These are phyloP conservation scores for Citropsis articulata DNA, from an alignment of 345 rosid genomes.

Conservation along the genomic window DNA sequence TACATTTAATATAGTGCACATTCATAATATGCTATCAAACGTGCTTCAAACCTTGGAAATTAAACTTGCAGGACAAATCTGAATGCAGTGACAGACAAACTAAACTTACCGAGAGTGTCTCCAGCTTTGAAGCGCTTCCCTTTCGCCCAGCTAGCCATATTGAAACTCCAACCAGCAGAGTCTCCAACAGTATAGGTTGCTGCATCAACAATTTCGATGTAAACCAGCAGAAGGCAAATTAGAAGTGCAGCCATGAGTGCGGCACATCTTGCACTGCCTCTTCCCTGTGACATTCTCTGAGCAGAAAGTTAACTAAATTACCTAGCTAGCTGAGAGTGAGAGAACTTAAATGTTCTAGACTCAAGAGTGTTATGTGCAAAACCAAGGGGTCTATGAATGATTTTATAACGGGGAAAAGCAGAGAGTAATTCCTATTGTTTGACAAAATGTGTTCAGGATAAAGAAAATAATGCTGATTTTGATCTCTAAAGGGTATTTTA, in stretches of 20 bases:
- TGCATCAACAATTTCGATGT: constrained; percentile 20
- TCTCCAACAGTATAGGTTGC: constrained; percentile 44
- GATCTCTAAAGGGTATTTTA: not conserved
- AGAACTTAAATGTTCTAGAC: not conserved
- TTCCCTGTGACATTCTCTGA: constrained; percentile 37
- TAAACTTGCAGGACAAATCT: not conserved
- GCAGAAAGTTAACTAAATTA: not conserved
- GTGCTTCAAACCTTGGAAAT: too few species aligned
- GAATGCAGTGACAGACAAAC: not conserved
- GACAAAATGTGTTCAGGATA: not conserved
- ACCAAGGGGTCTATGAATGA: not conserved
- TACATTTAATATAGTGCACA: fast-evolving
- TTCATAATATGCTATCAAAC: too few species aligned
- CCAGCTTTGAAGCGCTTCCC: constrained; percentile 58
- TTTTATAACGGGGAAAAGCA: not conserved
- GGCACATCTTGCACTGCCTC: constrained; percentile 39
- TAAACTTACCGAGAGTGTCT: constrained; percentile 38
- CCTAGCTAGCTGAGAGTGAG: not conserved
- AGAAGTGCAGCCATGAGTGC: not conserved
- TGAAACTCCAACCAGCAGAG: constrained; percentile 44
- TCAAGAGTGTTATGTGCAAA: not conserved
- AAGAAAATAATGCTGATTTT: not conserved
- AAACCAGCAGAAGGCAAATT: constrained; percentile 20
- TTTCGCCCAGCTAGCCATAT: constrained; percentile 35
- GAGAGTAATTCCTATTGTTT: not conserved